Evolutionary conservation across 2,329 filamentous ascomycete species (phyloP).

Genomic region (Fusarium sp.): DNA sequence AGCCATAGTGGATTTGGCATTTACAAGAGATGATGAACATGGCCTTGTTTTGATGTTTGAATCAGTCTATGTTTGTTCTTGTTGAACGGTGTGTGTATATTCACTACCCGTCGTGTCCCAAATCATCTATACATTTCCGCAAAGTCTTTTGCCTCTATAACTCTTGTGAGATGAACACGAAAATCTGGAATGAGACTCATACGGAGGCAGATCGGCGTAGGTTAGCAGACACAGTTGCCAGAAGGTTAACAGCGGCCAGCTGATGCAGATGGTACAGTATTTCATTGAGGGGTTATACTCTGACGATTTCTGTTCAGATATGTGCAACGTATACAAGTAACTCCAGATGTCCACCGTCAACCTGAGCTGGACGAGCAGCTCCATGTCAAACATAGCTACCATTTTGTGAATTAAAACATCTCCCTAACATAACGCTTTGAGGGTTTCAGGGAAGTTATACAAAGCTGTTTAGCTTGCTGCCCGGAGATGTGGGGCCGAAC

Average conservation of each 20-base stretch:
- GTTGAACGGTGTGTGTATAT: not conserved
- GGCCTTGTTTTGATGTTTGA: not conserved
- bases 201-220: not conserved
- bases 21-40: conserved; percentile 23
- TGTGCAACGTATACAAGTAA: not conserved
- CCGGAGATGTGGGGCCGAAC: conserved; percentile 5
- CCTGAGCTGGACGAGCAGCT: too few relatives aligned
- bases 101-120: not conserved
- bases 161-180: not conserved
- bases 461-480: not conserved
- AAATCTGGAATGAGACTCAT: not conserved
- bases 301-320: not conserved
- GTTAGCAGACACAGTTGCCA: not conserved
- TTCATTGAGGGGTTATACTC: not conserved
- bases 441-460: not conserved
- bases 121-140: not conserved
- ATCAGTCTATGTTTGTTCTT: not conserved
- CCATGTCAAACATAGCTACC: too few relatives aligned
- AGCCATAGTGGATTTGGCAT: conserved; percentile 28
- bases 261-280: not conserved
- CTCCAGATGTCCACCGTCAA: too few relatives aligned
- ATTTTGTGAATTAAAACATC: not conserved
- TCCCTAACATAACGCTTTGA: not conserved
- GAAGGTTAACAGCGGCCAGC: not conserved
- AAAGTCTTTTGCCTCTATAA: not conserved